These are phyloP conservation scores for Apiotrichum montevideense DNA, from an alignment of 1,284 basidiomycete species.

Conservation along the genomic window DNA sequence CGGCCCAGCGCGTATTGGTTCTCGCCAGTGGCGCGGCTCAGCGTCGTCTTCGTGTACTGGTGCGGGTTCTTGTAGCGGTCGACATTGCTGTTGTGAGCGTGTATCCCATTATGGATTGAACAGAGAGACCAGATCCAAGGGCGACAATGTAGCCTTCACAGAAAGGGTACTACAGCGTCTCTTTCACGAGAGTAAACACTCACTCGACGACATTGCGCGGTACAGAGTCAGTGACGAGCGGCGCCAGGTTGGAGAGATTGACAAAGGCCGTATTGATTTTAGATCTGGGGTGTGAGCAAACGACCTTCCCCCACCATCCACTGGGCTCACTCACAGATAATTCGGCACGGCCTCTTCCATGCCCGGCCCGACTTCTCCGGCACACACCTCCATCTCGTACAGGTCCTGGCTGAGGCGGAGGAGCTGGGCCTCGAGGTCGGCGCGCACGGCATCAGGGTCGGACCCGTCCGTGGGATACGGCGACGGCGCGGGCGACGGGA, in stretches of 20 bases:
- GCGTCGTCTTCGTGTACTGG: conserved; percentile 30
- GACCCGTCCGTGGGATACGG: conserved; percentile 13
- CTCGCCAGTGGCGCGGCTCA: conserved; percentile 37
- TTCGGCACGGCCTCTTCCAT: conserved; percentile 34
- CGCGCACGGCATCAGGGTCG: conserved; percentile 27
- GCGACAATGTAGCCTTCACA: neutral
- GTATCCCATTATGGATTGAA: neutral
- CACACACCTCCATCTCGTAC: conserved; percentile 44
- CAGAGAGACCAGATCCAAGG: neutral
- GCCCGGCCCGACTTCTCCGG: conserved; percentile 35
- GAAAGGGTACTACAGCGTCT: neutral
- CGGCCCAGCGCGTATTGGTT: conserved; percentile 43
- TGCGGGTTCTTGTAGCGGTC: conserved; percentile 35
- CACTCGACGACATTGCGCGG: conserved; percentile 38
- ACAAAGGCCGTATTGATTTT: conserved; percentile 31
- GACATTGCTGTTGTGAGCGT: conserved; percentile 17
- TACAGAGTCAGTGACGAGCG: conserved; percentile 34
- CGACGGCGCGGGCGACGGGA: conserved; percentile 35
- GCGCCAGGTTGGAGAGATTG: conserved; percentile 24
- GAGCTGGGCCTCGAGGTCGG: conserved; percentile 30
- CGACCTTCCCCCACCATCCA: neutral
- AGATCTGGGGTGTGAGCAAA: conserved; percentile 12
- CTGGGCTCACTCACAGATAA: conserved; percentile 28
- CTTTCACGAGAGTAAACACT: conserved; percentile 4
- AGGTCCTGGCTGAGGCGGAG: conserved; percentile 36